Percentiles rank a stretch among this genome's conserved stretches.
Evolutionary conservation across 1,139 yeast species (phyloP).

Genomic region (Zygoascus sp.): DNA sequence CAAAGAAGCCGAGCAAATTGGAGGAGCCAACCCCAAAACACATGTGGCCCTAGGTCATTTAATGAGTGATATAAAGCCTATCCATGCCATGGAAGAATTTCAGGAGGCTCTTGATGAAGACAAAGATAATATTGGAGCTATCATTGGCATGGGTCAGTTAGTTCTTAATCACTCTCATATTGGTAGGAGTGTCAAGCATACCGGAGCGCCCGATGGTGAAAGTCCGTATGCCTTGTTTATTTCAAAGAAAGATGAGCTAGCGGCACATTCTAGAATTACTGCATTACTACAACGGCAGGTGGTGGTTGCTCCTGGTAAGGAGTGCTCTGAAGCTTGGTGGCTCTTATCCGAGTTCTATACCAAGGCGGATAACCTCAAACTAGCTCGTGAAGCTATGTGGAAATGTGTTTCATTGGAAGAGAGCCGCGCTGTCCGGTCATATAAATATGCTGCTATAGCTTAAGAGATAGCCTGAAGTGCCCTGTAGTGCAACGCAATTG

Average conservation of each 20-base stretch:
- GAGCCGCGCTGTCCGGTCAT: constrained; percentile 55
- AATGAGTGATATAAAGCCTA: constrained; percentile 34
- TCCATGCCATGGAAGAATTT: constrained; percentile 58
- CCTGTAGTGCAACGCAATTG: too few species aligned
- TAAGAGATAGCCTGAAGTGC: too few species aligned
- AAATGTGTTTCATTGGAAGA: constrained; percentile 66
- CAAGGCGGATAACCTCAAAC: constrained; percentile 46
- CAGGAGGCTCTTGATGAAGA: constrained; percentile 60
- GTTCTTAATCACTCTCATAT: constrained; percentile 40
- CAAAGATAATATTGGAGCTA: constrained; percentile 50
- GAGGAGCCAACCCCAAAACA: constrained; percentile 50
- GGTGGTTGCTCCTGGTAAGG: constrained; percentile 47
- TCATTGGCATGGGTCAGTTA: constrained; percentile 63
- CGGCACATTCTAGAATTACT: constrained; percentile 63
- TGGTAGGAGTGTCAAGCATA: constrained; percentile 15
- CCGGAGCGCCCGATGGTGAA: constrained; percentile 10
- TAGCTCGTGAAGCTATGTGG: constrained; percentile 56
- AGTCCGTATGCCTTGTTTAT: constrained; percentile 31
- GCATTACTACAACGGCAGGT: constrained; percentile 59
- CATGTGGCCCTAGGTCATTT: constrained; percentile 53
- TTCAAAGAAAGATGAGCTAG: constrained; percentile 51
- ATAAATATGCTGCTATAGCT: constrained; percentile 5
- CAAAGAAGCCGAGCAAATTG: constrained; percentile 59
- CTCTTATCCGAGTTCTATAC: constrained; percentile 64
- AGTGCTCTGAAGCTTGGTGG: constrained; percentile 70